Evolutionary conservation across 164 flowering plant species (phyloP).

Genomic region (Hamamelis virginiana): DNA sequence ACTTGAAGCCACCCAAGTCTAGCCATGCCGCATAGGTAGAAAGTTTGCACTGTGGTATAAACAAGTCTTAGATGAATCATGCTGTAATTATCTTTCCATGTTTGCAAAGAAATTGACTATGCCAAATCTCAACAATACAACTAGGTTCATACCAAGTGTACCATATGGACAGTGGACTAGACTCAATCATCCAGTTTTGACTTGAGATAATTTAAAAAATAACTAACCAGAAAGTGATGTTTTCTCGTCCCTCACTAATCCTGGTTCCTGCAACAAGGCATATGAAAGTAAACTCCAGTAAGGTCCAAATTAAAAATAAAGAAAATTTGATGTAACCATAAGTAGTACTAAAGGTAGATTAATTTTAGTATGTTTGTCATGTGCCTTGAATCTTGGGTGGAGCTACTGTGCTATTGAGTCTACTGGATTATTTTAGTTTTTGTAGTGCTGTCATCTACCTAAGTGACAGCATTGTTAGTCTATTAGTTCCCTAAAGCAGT

Average conservation of each 20-base stretch:
- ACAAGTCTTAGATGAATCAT: not conserved
- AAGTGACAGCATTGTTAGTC: no score
- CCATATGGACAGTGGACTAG: not conserved
- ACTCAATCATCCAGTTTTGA: not conserved
- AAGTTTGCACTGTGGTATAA: not conserved
- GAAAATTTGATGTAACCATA: no score
- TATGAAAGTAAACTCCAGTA: not conserved
- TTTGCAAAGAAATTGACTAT: not conserved
- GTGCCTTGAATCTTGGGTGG: no score
- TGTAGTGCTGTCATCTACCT: no score
- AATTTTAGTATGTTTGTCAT: no score
- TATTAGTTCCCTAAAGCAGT: no score
- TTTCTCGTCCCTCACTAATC: conserved; percentile 96
- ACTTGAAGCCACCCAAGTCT: not conserved
- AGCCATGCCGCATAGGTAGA: not conserved
- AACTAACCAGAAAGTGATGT: conserved; percentile 93
- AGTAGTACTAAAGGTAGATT: not conserved
- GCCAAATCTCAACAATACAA: not conserved
- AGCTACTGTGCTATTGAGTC: no score
- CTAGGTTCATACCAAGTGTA: no score
- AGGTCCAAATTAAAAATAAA: not conserved
- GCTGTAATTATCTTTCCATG: not conserved
- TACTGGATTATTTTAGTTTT: no score
- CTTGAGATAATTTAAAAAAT: not conserved
- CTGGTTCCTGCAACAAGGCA: conserved; percentile 74